Conservation (phyloP, 2,329 filamentous ascomycete species). For the Pseudodiploospora longispora region DNA sequence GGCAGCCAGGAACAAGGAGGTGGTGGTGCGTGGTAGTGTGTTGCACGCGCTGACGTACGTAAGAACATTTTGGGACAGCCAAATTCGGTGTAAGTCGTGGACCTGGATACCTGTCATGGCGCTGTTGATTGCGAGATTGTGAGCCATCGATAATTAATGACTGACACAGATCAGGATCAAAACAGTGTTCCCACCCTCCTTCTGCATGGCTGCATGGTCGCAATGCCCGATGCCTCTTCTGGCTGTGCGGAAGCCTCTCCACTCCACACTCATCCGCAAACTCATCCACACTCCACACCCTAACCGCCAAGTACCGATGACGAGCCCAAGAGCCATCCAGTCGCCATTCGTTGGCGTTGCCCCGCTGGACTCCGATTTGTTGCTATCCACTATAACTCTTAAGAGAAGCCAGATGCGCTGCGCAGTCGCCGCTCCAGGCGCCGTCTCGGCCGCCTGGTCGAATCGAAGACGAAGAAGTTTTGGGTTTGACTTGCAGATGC, state of each 20-base stretch:
- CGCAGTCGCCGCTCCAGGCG: conserved; percentile 7
- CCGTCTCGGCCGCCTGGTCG: conserved; percentile 5
- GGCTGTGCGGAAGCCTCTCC: not conserved
- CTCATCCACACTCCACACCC: conserved; percentile 5
- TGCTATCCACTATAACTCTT: conserved; percentile 1
- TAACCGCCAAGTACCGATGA: conserved; percentile 8
- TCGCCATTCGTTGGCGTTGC: not conserved
- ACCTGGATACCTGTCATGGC: conserved; percentile 1
- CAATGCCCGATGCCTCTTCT: too few species aligned
- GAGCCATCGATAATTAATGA: too few species aligned
- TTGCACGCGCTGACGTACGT: too few species aligned
- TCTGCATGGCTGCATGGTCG: too few species aligned
- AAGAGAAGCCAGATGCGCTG: conserved; percentile 1
- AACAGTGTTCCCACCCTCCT: too few species aligned
- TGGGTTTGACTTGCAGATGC: conserved; percentile 9
- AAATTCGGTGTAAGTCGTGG: conserved; percentile 11
- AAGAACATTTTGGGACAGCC: not conserved
- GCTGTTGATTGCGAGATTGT: too few species aligned
- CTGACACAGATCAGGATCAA: too few species aligned
- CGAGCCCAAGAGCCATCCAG: too few species aligned
- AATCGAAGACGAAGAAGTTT: conserved; percentile 4
- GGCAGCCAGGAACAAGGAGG: too few species aligned
- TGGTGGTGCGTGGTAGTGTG: too few species aligned
- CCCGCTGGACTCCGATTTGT: conserved; percentile 7
- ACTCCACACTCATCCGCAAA: not conserved